A percentile compares a stretch with the other conserved stretches of the same genome.
Evolutionary conservation across 1,139 yeast species (phyloP).

Genomic region (Hyphopichia buzzinii): DNA sequence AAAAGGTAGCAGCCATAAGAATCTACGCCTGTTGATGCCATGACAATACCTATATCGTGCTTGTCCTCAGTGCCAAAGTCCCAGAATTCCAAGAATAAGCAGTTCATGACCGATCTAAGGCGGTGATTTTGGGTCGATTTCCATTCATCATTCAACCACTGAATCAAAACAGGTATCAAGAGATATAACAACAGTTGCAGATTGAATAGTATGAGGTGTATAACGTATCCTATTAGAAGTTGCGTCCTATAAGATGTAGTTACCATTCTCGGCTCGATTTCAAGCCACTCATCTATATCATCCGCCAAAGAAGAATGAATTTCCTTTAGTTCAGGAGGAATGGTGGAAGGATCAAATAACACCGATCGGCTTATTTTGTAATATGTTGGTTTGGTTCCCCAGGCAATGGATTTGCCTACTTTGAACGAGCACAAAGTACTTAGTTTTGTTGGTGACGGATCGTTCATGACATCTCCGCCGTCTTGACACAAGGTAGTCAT

Average conservation of each 20-base stretch:
- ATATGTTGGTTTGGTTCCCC: conserved; percentile 35
- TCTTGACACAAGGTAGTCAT: conserved; percentile 14
- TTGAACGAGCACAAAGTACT: conserved; percentile 27
- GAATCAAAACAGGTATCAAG: conserved; percentile 34
- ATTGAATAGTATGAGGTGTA: conserved; percentile 33
- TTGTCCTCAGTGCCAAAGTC: conserved; percentile 14
- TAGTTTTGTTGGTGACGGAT: conserved; percentile 1
- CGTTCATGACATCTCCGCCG: neutral
- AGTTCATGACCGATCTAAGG: conserved; percentile 10
- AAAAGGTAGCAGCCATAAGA: conserved; percentile 9
- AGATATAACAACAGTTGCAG: conserved; percentile 30
- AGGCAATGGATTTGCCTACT: conserved; percentile 33
- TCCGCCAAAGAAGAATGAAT: conserved; percentile 24
- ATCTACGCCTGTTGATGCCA: conserved; percentile 16
- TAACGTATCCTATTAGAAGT: conserved; percentile 32
- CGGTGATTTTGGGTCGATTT: conserved; percentile 4
- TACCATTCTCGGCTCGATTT: conserved; percentile 27
- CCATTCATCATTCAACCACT: conserved; percentile 34
- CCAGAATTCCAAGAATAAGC: conserved; percentile 30
- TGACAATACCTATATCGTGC: conserved; percentile 9
- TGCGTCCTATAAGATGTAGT: conserved; percentile 19
- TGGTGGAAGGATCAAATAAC: conserved; percentile 31
- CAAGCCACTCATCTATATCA: conserved; percentile 41
- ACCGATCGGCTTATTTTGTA: conserved; percentile 29
- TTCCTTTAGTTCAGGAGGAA: conserved; percentile 21